These are phyloP conservation scores for Choiromyces venosus DNA, from an alignment of 495 filamentous ascomycete genomes.

Conservation along the genomic window DNA sequence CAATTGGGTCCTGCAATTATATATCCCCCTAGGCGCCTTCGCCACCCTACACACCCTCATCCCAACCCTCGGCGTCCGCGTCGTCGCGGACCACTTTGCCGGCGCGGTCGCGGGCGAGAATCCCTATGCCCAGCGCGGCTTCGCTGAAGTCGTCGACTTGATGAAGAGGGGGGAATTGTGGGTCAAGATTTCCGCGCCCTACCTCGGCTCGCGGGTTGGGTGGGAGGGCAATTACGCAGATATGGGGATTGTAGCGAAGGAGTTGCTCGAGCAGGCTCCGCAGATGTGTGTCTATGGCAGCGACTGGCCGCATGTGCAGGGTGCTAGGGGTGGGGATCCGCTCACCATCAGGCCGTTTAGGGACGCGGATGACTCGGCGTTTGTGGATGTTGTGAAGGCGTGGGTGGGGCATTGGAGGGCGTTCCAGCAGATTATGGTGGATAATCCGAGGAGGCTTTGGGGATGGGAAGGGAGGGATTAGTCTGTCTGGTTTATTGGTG, in stretches of 20 bases:
- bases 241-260: neutral
- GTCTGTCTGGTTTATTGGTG: neutral
- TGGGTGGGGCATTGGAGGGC: neutral
- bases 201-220: neutral
- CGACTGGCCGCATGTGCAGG: neutral
- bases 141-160: slow-evolving; percentile 1
- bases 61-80: neutral
- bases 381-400: neutral
- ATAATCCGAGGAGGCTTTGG: slow-evolving; percentile 1
- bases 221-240: neutral
- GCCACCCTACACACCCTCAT: neutral
- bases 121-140: neutral
- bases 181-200: neutral
- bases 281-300: neutral
- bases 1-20: neutral
- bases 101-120: neutral
- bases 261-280: neutral
- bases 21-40: neutral
- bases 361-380: neutral
- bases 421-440: neutral
- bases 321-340: neutral
- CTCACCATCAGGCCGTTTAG: neutral
- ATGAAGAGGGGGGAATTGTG: neutral
- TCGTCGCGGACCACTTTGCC: neutral
- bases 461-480: neutral